Conservation (phyloP, 2,329 filamentous ascomycete species). For the Lachnum nothofagi region DNA sequence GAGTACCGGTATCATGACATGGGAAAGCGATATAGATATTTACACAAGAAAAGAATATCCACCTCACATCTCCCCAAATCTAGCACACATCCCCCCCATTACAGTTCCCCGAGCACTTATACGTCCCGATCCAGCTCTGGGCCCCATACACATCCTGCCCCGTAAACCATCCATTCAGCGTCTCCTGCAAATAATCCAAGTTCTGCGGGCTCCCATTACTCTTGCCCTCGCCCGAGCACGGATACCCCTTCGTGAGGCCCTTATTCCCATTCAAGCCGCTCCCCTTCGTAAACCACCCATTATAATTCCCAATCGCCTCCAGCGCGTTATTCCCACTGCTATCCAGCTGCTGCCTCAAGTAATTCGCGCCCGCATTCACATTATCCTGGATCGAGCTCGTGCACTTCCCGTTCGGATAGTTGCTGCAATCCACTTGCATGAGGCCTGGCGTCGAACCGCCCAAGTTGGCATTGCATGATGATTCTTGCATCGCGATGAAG, state of each 20-base stretch:
- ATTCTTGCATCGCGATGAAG: slow-evolving; percentile 6
- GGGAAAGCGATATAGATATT: too few relatives aligned
- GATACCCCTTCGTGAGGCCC: slow-evolving; percentile 30
- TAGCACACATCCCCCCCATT: not conserved
- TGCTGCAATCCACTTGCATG: slow-evolving; percentile 35
- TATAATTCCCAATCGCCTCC: slow-evolving; percentile 34
- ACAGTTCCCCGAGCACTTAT: not conserved
- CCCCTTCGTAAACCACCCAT: slow-evolving; percentile 35
- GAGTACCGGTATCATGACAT: too few relatives aligned
- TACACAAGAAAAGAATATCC: too few relatives aligned
- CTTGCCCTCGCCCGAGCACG: slow-evolving; percentile 29
- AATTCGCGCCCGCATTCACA: slow-evolving; percentile 33
- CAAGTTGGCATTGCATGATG: slow-evolving; percentile 28
- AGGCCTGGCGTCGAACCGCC: slow-evolving; percentile 34
- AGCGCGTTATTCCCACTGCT: slow-evolving; percentile 30
- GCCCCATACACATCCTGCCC: slow-evolving; percentile 25
- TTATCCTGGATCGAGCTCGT: slow-evolving; percentile 34
- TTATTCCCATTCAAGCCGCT: slow-evolving; percentile 30
- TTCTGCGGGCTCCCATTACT: slow-evolving; percentile 33
- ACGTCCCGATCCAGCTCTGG: slow-evolving; percentile 4
- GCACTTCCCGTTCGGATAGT: slow-evolving; percentile 35
- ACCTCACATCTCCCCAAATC: too few relatives aligned
- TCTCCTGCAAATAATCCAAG: slow-evolving; percentile 35
- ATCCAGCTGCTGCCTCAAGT: slow-evolving; percentile 28
- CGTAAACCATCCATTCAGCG: slow-evolving; percentile 36